These are phyloP conservation scores for Mytilinidion resinicola DNA, from an alignment of 495 filamentous ascomycete genomes.

Conservation along the genomic window DNA sequence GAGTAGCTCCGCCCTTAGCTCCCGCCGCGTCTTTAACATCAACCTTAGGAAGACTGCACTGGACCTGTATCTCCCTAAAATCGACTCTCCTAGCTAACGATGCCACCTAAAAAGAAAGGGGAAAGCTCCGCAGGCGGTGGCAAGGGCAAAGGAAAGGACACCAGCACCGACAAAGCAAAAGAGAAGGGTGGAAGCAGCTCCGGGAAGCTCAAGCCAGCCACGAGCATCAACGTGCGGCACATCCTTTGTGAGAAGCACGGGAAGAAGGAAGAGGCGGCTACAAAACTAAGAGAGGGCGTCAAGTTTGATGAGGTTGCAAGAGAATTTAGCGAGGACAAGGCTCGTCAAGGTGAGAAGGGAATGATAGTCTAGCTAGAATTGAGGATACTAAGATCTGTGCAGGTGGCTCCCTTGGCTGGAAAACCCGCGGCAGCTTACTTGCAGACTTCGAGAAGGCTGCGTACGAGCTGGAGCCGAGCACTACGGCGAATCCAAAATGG, in stretches of 20 bases:
- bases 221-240: constrained; percentile 78
- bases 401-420: constrained; percentile 83
- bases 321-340: constrained; percentile 86
- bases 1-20: too few relatives aligned
- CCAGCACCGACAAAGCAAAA: constrained; percentile 30
- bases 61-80: too few relatives aligned
- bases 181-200: constrained; percentile 35
- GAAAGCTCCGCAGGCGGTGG: constrained; percentile 13
- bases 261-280: constrained; percentile 81
- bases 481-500: constrained; percentile 67
- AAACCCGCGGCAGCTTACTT: constrained; percentile 65
- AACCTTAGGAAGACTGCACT: too few relatives aligned
- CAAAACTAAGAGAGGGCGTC: constrained; percentile 65
- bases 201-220: constrained; percentile 62
- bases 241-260: constrained; percentile 86
- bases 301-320: constrained; percentile 88
- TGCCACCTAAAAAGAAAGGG: constrained; percentile 52
- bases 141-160: constrained; percentile 41
- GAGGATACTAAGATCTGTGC: constrained; percentile 4
- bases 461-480: constrained; percentile 69
- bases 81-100: constrained; percentile 15
- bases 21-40: too few relatives aligned
- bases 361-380: neutral
- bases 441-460: constrained; percentile 75
- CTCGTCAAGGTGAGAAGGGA: constrained; percentile 56